Percentiles rank a stretch among this genome's conserved stretches.
phyloP scores from a whole-genome alignment of 306 rosid species.

The Rosa rugosa region DNA sequence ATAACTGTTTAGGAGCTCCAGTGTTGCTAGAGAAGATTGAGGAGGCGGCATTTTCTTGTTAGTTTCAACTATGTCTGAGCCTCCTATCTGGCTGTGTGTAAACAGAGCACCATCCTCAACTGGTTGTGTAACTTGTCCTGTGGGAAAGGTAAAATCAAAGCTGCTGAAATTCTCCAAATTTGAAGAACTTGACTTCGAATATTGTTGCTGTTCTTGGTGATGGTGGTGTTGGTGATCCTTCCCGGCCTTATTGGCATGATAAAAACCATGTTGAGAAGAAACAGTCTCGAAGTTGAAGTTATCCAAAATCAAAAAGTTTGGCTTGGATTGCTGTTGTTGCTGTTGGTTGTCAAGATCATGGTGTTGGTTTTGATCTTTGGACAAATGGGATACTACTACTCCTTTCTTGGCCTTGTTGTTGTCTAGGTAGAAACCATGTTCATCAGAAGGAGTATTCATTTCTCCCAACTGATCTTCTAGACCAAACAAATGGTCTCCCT shows the following conservation, averaged over 20 bases:
- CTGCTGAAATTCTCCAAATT: conserved; percentile 30
- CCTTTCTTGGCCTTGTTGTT: conserved; percentile 1
- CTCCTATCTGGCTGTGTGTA: conserved; percentile 4
- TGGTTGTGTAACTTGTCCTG: conserved; percentile 14
- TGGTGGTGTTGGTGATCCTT: conserved; percentile 23
- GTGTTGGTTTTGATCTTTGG: conserved; percentile 23
- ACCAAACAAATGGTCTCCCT: conserved; percentile 20
- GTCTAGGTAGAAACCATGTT: conserved; percentile 14
- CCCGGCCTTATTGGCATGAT: not conserved
- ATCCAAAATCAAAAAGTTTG: conserved; percentile 28
- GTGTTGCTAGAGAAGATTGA: conserved; percentile 39
- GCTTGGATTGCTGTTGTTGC: conserved; percentile 28
- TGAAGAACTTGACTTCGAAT: conserved; percentile 18
- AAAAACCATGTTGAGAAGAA: conserved; percentile 11
- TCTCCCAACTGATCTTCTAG: conserved; percentile 26
- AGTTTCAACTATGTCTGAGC: not conserved
- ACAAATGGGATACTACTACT: conserved; percentile 4
- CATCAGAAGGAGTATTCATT: conserved; percentile 21
- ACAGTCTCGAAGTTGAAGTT: conserved; percentile 30
- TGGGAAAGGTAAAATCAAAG: conserved; percentile 27
- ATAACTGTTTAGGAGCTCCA: conserved; percentile 52
- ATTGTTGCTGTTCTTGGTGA: conserved; percentile 14
- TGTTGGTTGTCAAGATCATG: conserved; percentile 7
- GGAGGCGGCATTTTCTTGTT: conserved; percentile 18
- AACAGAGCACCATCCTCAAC: conserved; percentile 10